Evolutionary conservation across 2,329 filamentous ascomycete genomes (phyloP).

Genomic region (Hirsutella minnesotensis): DNA sequence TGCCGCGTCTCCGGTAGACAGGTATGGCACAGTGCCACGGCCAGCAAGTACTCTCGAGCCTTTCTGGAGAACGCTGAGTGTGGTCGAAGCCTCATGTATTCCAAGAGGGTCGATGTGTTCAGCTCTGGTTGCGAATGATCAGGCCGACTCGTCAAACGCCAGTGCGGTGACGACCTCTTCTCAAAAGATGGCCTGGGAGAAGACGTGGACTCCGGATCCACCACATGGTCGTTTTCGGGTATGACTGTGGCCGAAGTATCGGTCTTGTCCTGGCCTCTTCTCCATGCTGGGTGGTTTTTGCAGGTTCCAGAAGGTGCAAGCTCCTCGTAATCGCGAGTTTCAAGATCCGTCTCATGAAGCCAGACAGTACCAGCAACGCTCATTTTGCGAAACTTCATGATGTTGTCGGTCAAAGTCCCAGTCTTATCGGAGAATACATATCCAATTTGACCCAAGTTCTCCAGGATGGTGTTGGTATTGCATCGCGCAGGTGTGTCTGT

Average conservation of each 20-base stretch:
- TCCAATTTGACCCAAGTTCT: conserved; percentile 81
- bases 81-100: conserved; percentile 65
- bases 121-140: conserved; percentile 42
- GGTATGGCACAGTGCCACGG: conserved; percentile 80
- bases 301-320: too few species aligned
- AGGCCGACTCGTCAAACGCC: conserved; percentile 35
- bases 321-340: too few species aligned
- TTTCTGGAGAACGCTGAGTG: conserved; percentile 67
- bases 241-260: conserved; percentile 17
- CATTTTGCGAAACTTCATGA: conserved; percentile 91
- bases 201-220: conserved; percentile 12
- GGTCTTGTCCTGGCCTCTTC: conserved; percentile 36
- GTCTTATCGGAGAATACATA: conserved; percentile 95
- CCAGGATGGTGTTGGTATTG: conserved; percentile 88
- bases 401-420: conserved; percentile 84
- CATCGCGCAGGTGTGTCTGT: conserved; percentile 79
- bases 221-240: conserved; percentile 15
- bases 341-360: conserved; percentile 69
- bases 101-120: conserved; percentile 62
- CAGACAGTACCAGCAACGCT: conserved; percentile 82
- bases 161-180: conserved; percentile 35
- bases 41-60: conserved; percentile 71
- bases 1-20: conserved; percentile 69
- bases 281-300: background rate
- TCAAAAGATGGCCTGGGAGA: conserved; percentile 21